These are phyloP conservation scores for Monotropa hypopitys DNA, from an alignment of 179 eudicot genomes.

Conservation along the genomic window DNA sequence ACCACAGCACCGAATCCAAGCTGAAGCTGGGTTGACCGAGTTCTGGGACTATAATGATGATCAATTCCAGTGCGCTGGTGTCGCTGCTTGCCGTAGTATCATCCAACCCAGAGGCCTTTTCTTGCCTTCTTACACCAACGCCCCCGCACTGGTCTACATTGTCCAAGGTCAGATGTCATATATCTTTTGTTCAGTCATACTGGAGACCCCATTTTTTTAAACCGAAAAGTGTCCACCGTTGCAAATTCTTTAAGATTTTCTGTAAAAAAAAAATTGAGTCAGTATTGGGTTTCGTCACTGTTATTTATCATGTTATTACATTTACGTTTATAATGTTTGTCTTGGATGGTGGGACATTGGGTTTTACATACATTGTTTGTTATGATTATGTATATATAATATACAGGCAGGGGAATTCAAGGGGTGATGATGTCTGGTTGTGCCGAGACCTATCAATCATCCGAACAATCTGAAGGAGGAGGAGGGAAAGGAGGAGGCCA, in stretches of 20 bases:
- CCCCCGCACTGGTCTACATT: constrained; percentile 42
- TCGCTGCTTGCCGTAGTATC: constrained; percentile 27
- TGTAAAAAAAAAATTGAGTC: neutral
- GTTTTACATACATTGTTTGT: neutral
- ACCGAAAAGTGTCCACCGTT: neutral
- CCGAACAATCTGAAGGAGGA: constrained; percentile 15
- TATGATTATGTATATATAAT: no score
- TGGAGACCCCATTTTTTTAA: neutral
- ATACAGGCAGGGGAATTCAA: constrained; percentile 51
- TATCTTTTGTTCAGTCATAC: neutral
- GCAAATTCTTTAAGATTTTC: neutral
- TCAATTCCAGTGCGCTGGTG: constrained; percentile 62
- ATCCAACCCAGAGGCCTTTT: constrained; percentile 48
- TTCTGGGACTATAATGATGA: constrained; percentile 35
- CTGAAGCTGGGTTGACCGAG: constrained; percentile 69
- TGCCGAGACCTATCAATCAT: constrained; percentile 58
- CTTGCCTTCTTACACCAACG: constrained; percentile 42
- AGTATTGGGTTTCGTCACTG: neutral
- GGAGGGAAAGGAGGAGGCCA: constrained; percentile 15
- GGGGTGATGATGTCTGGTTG: constrained; percentile 68
- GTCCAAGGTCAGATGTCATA: constrained; percentile 29
- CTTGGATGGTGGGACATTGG: neutral
- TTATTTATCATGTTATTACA: no score
- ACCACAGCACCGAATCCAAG: constrained; percentile 25
- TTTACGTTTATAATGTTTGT: no score